phyloP scores from a whole-genome alignment of 1,284 basidiomycete genomes.

The Ceratobasidium sp. region DNA sequence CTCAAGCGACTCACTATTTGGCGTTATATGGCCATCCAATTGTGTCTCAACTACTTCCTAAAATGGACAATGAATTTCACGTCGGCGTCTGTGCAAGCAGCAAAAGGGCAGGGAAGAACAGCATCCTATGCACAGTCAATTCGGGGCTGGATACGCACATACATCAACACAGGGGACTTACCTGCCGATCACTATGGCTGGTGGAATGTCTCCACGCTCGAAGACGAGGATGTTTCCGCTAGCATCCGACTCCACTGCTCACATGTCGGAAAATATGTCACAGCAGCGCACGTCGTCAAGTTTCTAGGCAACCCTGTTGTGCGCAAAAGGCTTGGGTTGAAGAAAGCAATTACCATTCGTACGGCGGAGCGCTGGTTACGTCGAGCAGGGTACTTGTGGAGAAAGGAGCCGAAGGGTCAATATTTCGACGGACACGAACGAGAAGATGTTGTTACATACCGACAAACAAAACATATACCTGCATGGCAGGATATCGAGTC shows the following conservation, averaged over 20 bases:
- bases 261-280: constrained; percentile 41
- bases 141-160: neutral
- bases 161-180: constrained; percentile 15
- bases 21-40: no score
- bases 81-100: no score
- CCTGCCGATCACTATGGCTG: neutral
- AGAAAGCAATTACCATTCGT: constrained; percentile 9
- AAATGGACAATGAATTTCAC: no score
- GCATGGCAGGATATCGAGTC: neutral
- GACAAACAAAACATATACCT: constrained; percentile 36
- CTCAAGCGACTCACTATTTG: no score
- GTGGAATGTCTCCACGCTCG: constrained; percentile 20
- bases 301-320: constrained; percentile 29
- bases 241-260: constrained; percentile 28
- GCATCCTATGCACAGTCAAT: neutral
- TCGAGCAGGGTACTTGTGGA: constrained; percentile 22
- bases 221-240: constrained; percentile 36
- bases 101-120: neutral
- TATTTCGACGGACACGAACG: constrained; percentile 45
- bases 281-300: constrained; percentile 37
- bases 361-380: constrained; percentile 41
- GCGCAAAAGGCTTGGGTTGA: neutral
- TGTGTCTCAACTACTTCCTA: no score
- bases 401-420: constrained; percentile 38
- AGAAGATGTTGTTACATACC: constrained; percentile 43